Conservation (phyloP, 305 asterid species). For the Fraxinus angustifolia region DNA sequence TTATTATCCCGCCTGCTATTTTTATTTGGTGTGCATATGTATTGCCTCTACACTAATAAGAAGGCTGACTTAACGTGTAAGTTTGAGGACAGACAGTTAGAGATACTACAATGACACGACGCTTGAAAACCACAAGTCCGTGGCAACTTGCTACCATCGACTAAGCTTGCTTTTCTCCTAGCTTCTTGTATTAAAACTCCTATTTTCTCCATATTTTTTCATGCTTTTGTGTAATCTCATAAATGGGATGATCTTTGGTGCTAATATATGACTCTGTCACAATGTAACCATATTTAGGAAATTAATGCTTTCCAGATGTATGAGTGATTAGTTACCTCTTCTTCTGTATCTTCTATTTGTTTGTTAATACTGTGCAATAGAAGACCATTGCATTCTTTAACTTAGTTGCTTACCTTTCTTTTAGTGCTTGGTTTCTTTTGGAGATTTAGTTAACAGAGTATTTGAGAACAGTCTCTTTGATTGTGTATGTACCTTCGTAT, state of each 20-base stretch:
- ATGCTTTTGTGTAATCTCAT: background rate
- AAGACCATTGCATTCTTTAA: conserved; percentile 13
- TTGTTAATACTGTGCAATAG: background rate
- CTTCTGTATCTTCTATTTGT: background rate
- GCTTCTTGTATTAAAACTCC: conserved; percentile 13
- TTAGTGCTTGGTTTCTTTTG: conserved; percentile 71
- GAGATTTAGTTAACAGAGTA: conserved; percentile 72
- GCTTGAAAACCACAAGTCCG: too few species aligned
- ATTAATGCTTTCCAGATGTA: conserved; percentile 16
- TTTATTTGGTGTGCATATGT: background rate
- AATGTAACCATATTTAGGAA: background rate
- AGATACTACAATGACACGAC: background rate
- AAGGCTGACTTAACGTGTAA: background rate
- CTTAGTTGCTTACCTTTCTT: conserved; percentile 29
- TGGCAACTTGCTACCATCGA: background rate
- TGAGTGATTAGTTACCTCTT: background rate
- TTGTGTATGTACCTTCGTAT: conserved; percentile 76
- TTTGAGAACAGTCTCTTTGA: conserved; percentile 53
- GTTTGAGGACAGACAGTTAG: background rate
- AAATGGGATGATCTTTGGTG: conserved; percentile 7
- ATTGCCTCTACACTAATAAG: background rate
- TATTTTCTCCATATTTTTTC: background rate
- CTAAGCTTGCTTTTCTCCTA: background rate
- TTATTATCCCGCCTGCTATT: background rate
- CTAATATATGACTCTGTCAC: background rate